Evolutionary conservation across 768 basidiomycete genomes (phyloP).

Genomic region (Obba rivulosa): DNA sequence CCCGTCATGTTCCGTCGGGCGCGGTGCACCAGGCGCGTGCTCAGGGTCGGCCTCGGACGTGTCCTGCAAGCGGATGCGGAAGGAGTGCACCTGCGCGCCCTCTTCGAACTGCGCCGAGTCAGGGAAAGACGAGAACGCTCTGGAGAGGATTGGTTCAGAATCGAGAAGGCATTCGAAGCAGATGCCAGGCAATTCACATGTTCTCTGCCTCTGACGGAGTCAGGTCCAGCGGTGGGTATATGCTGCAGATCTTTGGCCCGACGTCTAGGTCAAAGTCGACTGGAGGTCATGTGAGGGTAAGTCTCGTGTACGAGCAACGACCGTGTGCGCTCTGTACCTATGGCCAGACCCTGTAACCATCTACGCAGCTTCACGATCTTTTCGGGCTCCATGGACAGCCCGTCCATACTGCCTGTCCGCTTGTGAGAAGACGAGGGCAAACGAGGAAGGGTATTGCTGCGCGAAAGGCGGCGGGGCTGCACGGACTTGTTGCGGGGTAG

Average conservation of each 20-base stretch:
- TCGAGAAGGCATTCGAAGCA: too few relatives aligned
- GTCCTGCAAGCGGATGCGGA: constrained; percentile 60
- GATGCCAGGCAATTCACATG: constrained; percentile 49
- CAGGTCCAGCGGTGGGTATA: constrained; percentile 65
- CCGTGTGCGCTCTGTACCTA: constrained; percentile 42
- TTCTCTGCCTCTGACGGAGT: constrained; percentile 71
- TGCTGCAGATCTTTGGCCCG: constrained; percentile 70
- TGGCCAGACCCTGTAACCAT: constrained; percentile 65
- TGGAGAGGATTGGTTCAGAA: constrained; percentile 23
- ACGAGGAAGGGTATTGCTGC: constrained; percentile 36
- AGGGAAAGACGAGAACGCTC: constrained; percentile 90
- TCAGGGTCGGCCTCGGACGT: too few relatives aligned
- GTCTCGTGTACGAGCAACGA: not conserved
- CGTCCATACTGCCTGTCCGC: constrained; percentile 24
- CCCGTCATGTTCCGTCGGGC: constrained; percentile 47
- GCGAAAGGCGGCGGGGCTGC: not conserved
- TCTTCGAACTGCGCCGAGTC: constrained; percentile 84
- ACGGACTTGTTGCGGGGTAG: constrained; percentile 3
- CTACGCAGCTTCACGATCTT: constrained; percentile 46
- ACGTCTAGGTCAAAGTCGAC: constrained; percentile 88
- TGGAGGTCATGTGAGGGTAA: constrained; percentile 22
- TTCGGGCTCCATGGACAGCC: constrained; percentile 42
- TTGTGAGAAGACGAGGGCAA: constrained; percentile 23
- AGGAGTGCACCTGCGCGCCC: constrained; percentile 80
- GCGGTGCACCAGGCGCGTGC: constrained; percentile 14